Percentiles rank a stretch among this genome's conserved stretches.
These are phyloP conservation scores for Nymphaea thermarum DNA, from an alignment of 164 flowering plant genomes.

Conservation along the genomic window DNA sequence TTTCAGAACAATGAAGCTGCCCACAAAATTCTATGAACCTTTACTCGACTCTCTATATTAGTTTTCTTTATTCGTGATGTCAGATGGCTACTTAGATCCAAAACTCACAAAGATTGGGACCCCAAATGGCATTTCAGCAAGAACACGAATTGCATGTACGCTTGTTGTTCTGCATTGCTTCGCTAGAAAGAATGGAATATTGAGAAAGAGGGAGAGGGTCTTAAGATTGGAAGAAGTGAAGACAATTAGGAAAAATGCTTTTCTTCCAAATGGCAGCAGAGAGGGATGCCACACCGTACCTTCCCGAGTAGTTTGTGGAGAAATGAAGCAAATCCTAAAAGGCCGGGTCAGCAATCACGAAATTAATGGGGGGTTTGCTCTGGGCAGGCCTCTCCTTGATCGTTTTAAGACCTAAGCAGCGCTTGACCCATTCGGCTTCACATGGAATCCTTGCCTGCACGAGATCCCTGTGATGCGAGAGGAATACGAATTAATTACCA, in stretches of 20 bases:
- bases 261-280: not conserved
- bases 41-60: not conserved
- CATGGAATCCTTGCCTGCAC: too few species aligned
- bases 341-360: not conserved
- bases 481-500: too few species aligned
- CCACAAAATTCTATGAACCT: not conserved
- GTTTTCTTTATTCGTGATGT: not conserved
- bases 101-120: too few species aligned
- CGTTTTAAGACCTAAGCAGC: too few species aligned
- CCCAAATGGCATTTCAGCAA: too few species aligned
- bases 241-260: not conserved
- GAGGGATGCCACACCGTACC: not conserved
- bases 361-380: not conserved
- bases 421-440: too few species aligned
- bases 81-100: too few species aligned
- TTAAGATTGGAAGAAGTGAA: not conserved
- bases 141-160: not conserved
- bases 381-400: too few species aligned
- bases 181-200: not conserved
- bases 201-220: not conserved
- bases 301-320: not conserved
- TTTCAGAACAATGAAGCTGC: too few species aligned
- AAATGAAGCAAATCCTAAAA: not conserved
- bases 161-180: not conserved
- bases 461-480: too few species aligned